Percentiles rank a stretch among this genome's conserved stretches.
phyloP scores from a whole-genome alignment of 805 yeast genomes.

The Ogataea minuta region DNA sequence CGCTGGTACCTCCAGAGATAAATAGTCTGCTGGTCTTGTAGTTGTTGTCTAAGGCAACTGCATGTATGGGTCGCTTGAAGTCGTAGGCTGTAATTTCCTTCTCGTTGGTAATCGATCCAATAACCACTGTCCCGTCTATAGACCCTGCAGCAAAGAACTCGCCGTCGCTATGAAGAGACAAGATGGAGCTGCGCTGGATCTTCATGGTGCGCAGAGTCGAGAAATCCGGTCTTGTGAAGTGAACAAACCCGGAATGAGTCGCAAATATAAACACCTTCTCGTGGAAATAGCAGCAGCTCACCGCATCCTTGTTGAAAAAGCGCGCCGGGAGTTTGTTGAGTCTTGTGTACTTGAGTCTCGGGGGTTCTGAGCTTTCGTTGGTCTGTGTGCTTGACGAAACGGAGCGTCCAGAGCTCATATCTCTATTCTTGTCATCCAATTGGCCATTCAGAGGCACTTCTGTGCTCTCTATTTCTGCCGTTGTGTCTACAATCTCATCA shows the following conservation, averaged over 20 bases:
- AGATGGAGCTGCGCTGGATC: conserved; percentile 82
- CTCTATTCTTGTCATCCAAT: no score
- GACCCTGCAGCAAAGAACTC: conserved; percentile 80
- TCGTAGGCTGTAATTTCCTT: conserved; percentile 71
- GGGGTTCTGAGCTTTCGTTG: conserved; percentile 49
- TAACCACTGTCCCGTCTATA: conserved; percentile 88
- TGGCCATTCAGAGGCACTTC: background rate
- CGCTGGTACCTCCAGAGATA: conserved; percentile 87
- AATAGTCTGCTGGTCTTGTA: conserved; percentile 63
- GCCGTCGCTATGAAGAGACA: conserved; percentile 73
- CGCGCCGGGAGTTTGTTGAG: conserved; percentile 63
- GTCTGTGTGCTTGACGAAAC: background rate
- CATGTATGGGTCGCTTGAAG: conserved; percentile 83
- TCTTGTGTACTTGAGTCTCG: conserved; percentile 72
- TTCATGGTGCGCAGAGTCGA: conserved; percentile 66
- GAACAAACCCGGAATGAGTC: conserved; percentile 83
- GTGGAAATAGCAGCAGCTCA: conserved; percentile 65
- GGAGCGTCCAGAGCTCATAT: background rate
- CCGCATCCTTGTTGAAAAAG: conserved; percentile 72
- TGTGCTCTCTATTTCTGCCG: conserved; percentile 14
- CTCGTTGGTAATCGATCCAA: conserved; percentile 65
- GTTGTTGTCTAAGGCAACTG: conserved; percentile 75
- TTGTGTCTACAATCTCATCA: conserved; percentile 27
- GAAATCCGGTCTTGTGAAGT: conserved; percentile 60
- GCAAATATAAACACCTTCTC: conserved; percentile 73